These are phyloP conservation scores for Patellaria atrata DNA, from an alignment of 495 filamentous ascomycete genomes.

Conservation along the genomic window DNA sequence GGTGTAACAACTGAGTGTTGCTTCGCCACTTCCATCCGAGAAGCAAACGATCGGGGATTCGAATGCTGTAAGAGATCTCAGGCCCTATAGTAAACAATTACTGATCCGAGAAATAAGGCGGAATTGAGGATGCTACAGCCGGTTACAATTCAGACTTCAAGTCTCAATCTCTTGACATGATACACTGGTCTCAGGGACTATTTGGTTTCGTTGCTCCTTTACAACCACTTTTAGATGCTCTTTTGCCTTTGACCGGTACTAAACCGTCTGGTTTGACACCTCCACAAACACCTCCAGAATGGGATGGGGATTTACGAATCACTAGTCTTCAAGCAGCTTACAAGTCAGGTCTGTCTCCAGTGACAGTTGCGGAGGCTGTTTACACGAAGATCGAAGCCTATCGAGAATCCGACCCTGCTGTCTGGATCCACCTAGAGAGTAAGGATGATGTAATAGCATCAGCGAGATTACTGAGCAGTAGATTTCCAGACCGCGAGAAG, in stretches of 20 bases:
- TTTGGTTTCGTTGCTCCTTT: constrained; percentile 36
- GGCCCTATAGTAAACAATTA: constrained; percentile 3
- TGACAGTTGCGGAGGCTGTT: constrained; percentile 26
- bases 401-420: constrained; percentile 33
- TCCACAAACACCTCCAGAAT: constrained; percentile 25
- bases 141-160: constrained; percentile 34
- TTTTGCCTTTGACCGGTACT: constrained; percentile 9
- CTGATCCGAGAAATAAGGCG: constrained; percentile 18
- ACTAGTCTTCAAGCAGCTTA: constrained; percentile 27
- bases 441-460: constrained; percentile 28
- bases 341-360: constrained; percentile 29
- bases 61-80: constrained; percentile 22
- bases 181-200: constrained; percentile 34
- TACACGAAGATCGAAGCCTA: constrained; percentile 28
- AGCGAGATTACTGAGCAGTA: constrained; percentile 30
- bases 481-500: constrained; percentile 30
- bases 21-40: constrained; percentile 23
- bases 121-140: constrained; percentile 32
- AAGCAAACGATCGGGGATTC: constrained; percentile 25
- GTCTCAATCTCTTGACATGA: constrained; percentile 29
- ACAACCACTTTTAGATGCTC: constrained; percentile 21
- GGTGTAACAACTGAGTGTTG: constrained; percentile 26
- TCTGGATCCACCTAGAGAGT: constrained; percentile 38
- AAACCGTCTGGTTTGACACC: constrained; percentile 13
- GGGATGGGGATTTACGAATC: constrained; percentile 30